phyloP scores from a whole-genome alignment of 1,284 basidiomycete species.

The Ceratobasidium sp. region DNA sequence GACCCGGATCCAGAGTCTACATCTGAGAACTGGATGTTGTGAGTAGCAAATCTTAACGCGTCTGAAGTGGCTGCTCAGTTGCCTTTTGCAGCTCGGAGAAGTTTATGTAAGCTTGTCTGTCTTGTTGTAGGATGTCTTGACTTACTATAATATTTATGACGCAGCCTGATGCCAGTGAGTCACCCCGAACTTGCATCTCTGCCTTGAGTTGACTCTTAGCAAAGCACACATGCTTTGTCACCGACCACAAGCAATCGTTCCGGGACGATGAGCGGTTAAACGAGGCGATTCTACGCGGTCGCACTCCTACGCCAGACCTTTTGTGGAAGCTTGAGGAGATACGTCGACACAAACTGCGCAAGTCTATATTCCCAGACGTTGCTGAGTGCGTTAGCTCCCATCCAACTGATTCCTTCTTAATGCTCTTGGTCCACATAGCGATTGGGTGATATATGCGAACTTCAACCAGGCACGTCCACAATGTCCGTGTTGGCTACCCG shows the following conservation, averaged over 20 bases:
- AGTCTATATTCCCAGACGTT: conserved; percentile 62
- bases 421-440: conserved; percentile 51
- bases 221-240: conserved; percentile 69
- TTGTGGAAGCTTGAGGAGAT: conserved; percentile 64
- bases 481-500: background rate
- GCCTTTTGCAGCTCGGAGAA: conserved; percentile 57
- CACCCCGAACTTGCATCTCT: conserved; percentile 13
- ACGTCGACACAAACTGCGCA: conserved; percentile 61
- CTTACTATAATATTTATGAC: background rate
- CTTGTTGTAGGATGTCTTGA: conserved; percentile 39
- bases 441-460: conserved; percentile 68
- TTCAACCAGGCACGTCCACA: conserved; percentile 65
- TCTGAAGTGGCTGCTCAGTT: conserved; percentile 39
- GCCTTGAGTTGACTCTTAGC: background rate
- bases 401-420: conserved; percentile 4
- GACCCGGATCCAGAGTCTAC: conserved; percentile 64
- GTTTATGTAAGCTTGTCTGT: conserved; percentile 61
- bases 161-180: conserved; percentile 10
- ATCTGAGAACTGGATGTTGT: conserved; percentile 67
- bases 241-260: conserved; percentile 68
- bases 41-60: conserved; percentile 50
- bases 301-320: conserved; percentile 50
- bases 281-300: conserved; percentile 48
- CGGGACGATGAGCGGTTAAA: conserved; percentile 56
- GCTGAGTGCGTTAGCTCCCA: conserved; percentile 56